Evolutionary conservation across 2,329 filamentous ascomycete species (phyloP), one percentile per base, ranked within the genome.

Genomic region (Ascochyta pisi): DNA sequence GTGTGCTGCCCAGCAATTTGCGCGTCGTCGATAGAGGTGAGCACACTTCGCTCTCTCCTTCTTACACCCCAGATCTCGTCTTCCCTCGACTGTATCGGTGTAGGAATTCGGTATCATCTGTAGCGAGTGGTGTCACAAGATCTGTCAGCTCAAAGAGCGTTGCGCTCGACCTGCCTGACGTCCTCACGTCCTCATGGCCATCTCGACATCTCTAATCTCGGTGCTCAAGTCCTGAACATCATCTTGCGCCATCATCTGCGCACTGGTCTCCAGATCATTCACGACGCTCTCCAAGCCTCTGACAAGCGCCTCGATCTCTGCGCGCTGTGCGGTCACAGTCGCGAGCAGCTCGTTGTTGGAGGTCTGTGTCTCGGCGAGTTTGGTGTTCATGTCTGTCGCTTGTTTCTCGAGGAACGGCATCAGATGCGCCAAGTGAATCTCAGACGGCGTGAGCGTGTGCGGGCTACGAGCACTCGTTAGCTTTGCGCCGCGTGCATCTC

Each of bases 391-490:
- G 3, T 79, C 71, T n/a, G 73, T 68, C 22, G 82, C 78, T 44
- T 82, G 80, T 60, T 81, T 76, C 39, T 79, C 74, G 45, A 88
- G 74, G 54, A 84, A 83, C 0, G 85, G 84, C 45, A 79, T 78
- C 4, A 88, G 73, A 69, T 87, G 84, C n/a, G 85, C 83, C 16
- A 80, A 76, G 58, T 85, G 83, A 10, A 88, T 76, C 43, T 83
- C 80, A 26, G 81, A 75, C 0, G 85, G 83, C 0, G 83, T 78
- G 19, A 87, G 76, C 0, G 81, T 85, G 72, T 88, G 86, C 16
- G 84, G 83, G 31, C 84, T 86, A 37, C 6, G 24, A 8, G 3
- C 8, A n/a, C 35, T n/a, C 16, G n/a, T 49, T 27, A 56, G 44
- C 26, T 29, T 42, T 31, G 39, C 16, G 31, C 44, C n/a, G 47